phyloP scores from a whole-genome alignment of 495 filamentous ascomycete genomes.

The Cercophora scortea region DNA sequence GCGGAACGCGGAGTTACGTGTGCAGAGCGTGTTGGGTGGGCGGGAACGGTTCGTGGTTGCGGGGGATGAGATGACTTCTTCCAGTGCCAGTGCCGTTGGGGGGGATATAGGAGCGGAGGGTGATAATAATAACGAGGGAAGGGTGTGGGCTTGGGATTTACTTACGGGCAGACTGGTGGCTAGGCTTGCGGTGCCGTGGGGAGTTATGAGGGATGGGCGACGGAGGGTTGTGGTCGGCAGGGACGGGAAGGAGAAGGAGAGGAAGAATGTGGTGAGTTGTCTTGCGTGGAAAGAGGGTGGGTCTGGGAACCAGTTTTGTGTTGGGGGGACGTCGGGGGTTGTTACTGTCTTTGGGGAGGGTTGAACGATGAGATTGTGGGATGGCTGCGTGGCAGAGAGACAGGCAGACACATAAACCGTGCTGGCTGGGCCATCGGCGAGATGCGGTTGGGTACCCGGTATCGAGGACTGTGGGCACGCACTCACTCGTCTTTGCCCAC shows the following conservation, averaged over 20 bases:
- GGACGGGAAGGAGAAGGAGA: slow-evolving; percentile 44
- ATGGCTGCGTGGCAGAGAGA: not conserved
- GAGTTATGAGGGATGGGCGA: slow-evolving; percentile 44
- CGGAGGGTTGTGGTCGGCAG: slow-evolving; percentile 38
- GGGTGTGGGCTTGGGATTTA: slow-evolving; percentile 87
- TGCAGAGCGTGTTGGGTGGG: slow-evolving; percentile 64
- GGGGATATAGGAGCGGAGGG: slow-evolving; percentile 25
- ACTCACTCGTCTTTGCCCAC: too few species aligned
- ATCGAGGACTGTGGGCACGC: too few species aligned
- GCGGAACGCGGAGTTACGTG: slow-evolving; percentile 60
- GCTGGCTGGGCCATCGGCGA: too few species aligned
- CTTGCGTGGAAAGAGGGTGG: slow-evolving; percentile 69
- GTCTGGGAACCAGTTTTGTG: slow-evolving; percentile 51
- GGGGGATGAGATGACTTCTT: slow-evolving; percentile 61
- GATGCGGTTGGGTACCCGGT: too few species aligned
- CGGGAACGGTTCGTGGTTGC: slow-evolving; percentile 71
- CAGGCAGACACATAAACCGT: too few species aligned
- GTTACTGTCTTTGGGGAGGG: slow-evolving; percentile 46
- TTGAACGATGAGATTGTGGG: slow-evolving; percentile 5
- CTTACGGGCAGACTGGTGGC: slow-evolving; percentile 62
- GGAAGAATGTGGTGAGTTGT: slow-evolving; percentile 45
- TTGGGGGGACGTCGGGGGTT: slow-evolving; percentile 45
- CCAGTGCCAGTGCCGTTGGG: not conserved
- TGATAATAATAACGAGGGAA: slow-evolving; percentile 39
- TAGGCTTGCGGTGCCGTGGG: slow-evolving; percentile 50